Evolutionary conservation across 1,139 yeast species (phyloP).

Genomic region (Starmera stellimalicola): DNA sequence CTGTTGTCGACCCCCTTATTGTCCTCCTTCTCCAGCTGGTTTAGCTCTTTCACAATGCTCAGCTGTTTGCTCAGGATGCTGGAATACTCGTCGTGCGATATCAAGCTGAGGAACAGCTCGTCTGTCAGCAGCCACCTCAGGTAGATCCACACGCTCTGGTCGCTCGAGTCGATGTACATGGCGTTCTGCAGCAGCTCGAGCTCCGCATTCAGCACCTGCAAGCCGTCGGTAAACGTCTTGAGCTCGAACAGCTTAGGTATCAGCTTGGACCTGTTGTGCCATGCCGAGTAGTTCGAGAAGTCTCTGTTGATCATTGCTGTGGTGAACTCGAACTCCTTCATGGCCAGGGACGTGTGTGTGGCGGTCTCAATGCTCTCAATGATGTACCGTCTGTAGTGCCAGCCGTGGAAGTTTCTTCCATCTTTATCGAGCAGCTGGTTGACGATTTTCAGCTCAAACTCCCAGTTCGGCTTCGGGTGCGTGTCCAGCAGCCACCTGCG

Average conservation of each 20-base stretch:
- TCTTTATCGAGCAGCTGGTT: conserved; percentile 62
- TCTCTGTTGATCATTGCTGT: conserved; percentile 69
- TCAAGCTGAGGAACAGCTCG: conserved; percentile 31
- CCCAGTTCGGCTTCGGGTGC: conserved; percentile 54
- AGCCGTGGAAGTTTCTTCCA: conserved; percentile 84
- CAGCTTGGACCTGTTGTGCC: conserved; percentile 82
- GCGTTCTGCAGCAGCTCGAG: conserved; percentile 70
- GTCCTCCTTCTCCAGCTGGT: conserved; percentile 52
- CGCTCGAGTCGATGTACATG: conserved; percentile 86
- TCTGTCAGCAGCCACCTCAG: conserved; percentile 71
- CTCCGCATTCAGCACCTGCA: conserved; percentile 43
- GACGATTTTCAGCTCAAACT: conserved; percentile 57
- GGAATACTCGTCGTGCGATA: conserved; percentile 20
- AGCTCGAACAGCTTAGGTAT: conserved; percentile 41
- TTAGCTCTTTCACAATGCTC: conserved; percentile 39
- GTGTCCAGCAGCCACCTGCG: conserved; percentile 70
- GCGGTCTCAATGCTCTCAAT: conserved; percentile 40
- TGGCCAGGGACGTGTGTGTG: conserved; percentile 21
- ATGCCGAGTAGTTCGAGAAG: conserved; percentile 89
- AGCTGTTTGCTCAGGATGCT: conserved; percentile 31
- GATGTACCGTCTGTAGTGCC: conserved; percentile 85
- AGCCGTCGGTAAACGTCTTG: conserved; percentile 21
- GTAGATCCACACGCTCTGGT: conserved; percentile 89
- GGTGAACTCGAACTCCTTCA: conserved; percentile 67
- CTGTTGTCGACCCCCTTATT: conserved; percentile 42